phyloP scores from a whole-genome alignment of 805 yeast genomes.

The Metschnikowia vanudenii region DNA sequence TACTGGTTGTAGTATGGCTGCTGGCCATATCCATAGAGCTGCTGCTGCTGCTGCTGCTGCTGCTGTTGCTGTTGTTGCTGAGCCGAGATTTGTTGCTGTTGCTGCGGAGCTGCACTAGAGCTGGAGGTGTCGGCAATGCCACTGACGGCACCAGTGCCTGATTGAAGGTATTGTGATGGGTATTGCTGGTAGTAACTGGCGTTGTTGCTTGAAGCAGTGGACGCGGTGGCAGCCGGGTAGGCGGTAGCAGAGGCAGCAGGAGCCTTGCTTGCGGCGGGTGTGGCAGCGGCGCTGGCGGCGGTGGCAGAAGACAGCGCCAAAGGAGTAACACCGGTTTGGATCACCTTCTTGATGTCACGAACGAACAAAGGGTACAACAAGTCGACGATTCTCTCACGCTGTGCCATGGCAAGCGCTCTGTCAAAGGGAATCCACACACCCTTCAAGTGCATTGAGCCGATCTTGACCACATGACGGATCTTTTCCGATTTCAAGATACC shows the following conservation, averaged over 20 bases:
- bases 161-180: slow-evolving; percentile 18
- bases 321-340: slow-evolving; percentile 46
- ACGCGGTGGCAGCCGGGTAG: slow-evolving; percentile 9
- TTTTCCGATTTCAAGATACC: slow-evolving; percentile 79
- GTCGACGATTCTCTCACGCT: slow-evolving; percentile 60
- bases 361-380: slow-evolving; percentile 42
- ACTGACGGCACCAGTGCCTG: slow-evolving; percentile 7
- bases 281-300: slow-evolving; percentile 5
- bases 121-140: slow-evolving; percentile 10
- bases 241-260: slow-evolving; percentile 7
- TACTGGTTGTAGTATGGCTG: slow-evolving; percentile 38
- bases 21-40: slow-evolving; percentile 21
- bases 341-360: slow-evolving; percentile 63
- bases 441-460: slow-evolving; percentile 83
- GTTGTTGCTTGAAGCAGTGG: slow-evolving; percentile 6
- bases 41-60: slow-evolving; percentile 9
- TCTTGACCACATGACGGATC: slow-evolving; percentile 75
- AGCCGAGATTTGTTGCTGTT: slow-evolving; percentile 14
- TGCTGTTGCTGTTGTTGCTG: slow-evolving; percentile 21
- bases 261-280: slow-evolving; percentile 9
- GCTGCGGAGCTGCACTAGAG: slow-evolving; percentile 14
- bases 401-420: slow-evolving; percentile 78
- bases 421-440: slow-evolving; percentile 92
- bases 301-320: slow-evolving; percentile 13
- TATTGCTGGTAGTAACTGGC: slow-evolving; percentile 21